A percentile compares a stretch with the other conserved stretches of the same genome.
These are phyloP conservation scores for Avena sativa DNA, from an alignment of 176 grass and related monocot genomes.

Conservation along the genomic window DNA sequence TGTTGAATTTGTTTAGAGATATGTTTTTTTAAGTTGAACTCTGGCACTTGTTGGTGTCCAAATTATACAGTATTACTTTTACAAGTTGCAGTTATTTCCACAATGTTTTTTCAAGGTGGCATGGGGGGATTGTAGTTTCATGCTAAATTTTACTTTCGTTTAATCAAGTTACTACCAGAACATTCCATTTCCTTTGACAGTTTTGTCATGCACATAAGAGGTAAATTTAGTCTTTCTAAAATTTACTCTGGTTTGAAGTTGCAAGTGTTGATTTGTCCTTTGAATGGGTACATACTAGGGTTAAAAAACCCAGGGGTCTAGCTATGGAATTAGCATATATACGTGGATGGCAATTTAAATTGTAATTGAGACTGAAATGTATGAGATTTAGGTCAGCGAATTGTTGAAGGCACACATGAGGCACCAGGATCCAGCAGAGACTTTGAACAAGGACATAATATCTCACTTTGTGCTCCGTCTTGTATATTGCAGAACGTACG, in stretches of 20 bases:
- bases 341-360: background rate
- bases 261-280: background rate
- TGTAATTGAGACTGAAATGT: constrained; percentile 1
- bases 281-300: background rate
- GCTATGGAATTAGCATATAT: background rate
- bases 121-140: background rate
- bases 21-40: background rate
- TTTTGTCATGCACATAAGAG: background rate
- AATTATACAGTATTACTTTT: background rate
- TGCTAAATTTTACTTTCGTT: background rate
- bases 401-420: constrained; percentile 84
- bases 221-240: background rate
- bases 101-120: background rate
- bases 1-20: constrained; percentile 7
- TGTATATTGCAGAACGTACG: constrained; percentile 99
- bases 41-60: background rate
- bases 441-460: constrained; percentile 91
- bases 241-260: background rate
- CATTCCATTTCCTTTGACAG: background rate
- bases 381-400: constrained; percentile 62
- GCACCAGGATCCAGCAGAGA: constrained; percentile 83
- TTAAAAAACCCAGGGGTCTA: background rate
- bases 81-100: background rate
- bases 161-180: background rate
- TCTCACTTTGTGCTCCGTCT: constrained; percentile 96